Evolutionary conservation across 331 rosid species (phyloP).

Genomic region (Pyrus hybrid): DNA sequence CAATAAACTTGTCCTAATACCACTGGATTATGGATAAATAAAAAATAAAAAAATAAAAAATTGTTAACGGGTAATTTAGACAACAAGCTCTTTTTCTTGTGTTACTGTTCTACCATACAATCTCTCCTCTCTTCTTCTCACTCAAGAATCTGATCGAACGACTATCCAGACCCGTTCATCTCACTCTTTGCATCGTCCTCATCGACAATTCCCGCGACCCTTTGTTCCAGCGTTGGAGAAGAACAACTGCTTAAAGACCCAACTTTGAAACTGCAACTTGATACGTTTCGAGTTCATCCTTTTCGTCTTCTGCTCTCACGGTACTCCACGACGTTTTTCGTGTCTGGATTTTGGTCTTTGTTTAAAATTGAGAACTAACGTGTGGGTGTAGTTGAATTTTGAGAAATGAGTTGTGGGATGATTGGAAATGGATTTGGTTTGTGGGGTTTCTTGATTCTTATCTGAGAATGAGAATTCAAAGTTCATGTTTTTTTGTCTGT

Average conservation of each 20-base stretch:
- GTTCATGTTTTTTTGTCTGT: not conserved
- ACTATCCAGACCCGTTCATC: constrained; percentile 19
- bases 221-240: constrained; percentile 3
- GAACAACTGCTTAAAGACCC: constrained; percentile 11
- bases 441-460: constrained; percentile 2
- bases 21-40: no score
- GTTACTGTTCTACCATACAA: not conserved
- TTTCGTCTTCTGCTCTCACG: constrained; percentile 20
- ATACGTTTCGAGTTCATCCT: constrained; percentile 11
- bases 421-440: constrained; percentile 1
- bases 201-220: not conserved
- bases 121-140: not conserved
- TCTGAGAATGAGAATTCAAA: not conserved
- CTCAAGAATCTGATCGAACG: constrained; percentile 19
- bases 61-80: no score
- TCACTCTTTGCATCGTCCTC: constrained; percentile 14
- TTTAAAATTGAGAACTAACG: constrained; percentile 2
- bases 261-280: constrained; percentile 20
- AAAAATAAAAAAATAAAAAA: no score
- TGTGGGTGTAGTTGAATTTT: constrained; percentile 22
- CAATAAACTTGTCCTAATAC: no score
- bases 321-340: constrained; percentile 21
- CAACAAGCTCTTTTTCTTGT: not conserved
- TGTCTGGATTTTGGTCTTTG: constrained; percentile 29
- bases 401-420: constrained; percentile 7